Percentiles rank a stretch among this genome's conserved stretches.
These are phyloP conservation scores for Blastobotrys serpentis DNA, from an alignment of 1,139 yeast species.

Conservation along the genomic window DNA sequence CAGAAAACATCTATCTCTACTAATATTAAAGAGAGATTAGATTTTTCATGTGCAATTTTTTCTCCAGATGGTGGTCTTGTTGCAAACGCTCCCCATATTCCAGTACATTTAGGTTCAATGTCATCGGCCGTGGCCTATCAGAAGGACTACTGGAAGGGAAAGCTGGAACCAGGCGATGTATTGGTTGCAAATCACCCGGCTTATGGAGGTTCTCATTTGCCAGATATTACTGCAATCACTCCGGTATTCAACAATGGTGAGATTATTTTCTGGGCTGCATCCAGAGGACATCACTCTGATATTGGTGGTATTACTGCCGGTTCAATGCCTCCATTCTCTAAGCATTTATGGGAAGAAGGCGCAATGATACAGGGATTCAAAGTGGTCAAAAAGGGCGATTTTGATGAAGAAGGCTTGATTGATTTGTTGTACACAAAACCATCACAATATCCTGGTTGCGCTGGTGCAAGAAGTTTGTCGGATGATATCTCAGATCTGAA, in stretches of 20 bases:
- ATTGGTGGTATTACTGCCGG: slow-evolving; percentile 69
- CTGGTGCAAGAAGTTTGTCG: slow-evolving; percentile 57
- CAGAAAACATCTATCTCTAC: slow-evolving; percentile 81
- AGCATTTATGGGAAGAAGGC: slow-evolving; percentile 62
- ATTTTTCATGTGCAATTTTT: slow-evolving; percentile 81
- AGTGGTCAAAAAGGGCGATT: slow-evolving; percentile 54
- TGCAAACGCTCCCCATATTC: slow-evolving; percentile 87
- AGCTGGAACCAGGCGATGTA: slow-evolving; percentile 65
- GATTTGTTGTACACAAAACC: slow-evolving; percentile 53
- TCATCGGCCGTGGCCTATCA: slow-evolving; percentile 77
- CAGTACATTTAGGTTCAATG: slow-evolving; percentile 87
- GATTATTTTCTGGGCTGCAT: slow-evolving; percentile 60
- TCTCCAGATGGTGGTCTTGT: slow-evolving; percentile 73
- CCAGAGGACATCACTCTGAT: slow-evolving; percentile 68
- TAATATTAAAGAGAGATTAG: slow-evolving; percentile 81
- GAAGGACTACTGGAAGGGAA: slow-evolving; percentile 60
- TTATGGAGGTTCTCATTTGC: slow-evolving; percentile 79
- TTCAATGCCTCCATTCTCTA: slow-evolving; percentile 63
- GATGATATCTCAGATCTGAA: slow-evolving; percentile 62
- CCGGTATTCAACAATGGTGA: slow-evolving; percentile 65
- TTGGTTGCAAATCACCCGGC: slow-evolving; percentile 76
- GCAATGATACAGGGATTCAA: slow-evolving; percentile 58
- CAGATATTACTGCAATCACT: slow-evolving; percentile 77
- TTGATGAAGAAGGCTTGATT: slow-evolving; percentile 54
- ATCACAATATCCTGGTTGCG: slow-evolving; percentile 53